Conservation (phyloP, 2,329 filamentous ascomycete species). For the Apiospora hydei region DNA sequence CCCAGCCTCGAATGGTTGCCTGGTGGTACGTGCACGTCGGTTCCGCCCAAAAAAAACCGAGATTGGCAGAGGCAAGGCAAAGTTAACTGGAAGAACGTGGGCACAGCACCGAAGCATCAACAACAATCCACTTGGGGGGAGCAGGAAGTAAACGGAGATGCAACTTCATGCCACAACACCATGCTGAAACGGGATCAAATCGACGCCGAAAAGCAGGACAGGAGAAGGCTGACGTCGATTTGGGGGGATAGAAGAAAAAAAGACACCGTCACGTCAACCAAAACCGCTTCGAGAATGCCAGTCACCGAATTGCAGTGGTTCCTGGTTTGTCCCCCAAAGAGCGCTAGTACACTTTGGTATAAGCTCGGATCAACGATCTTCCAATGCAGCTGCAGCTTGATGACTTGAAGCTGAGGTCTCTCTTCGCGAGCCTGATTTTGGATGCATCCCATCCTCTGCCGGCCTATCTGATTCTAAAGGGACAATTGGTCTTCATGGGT, state of each 20-base stretch:
- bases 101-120: not conserved
- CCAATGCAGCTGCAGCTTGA: not conserved
- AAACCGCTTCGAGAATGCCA: conserved; percentile 14
- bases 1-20: conserved; percentile 20
- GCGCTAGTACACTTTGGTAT: conserved; percentile 1
- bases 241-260: not conserved
- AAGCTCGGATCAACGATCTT: conserved; percentile 20
- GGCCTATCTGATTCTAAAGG: not conserved
- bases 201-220: not conserved
- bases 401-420: not conserved
- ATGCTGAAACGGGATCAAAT: not conserved
- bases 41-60: conserved; percentile 11
- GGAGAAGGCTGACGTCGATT: conserved; percentile 1
- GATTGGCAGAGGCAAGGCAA: not conserved
- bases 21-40: conserved; percentile 18
- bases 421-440: not conserved
- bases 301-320: not conserved
- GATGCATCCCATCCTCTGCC: not conserved
- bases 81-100: not conserved
- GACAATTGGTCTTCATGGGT: not conserved
- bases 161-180: conserved; percentile 5
- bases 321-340: not conserved
- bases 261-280: conserved; percentile 6
- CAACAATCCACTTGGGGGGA: conserved; percentile 8
- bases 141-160: not conserved